These are phyloP conservation scores for Magnaporthales sp. DNA, from an alignment of 2,329 filamentous ascomycete genomes.

Conservation along the genomic window DNA sequence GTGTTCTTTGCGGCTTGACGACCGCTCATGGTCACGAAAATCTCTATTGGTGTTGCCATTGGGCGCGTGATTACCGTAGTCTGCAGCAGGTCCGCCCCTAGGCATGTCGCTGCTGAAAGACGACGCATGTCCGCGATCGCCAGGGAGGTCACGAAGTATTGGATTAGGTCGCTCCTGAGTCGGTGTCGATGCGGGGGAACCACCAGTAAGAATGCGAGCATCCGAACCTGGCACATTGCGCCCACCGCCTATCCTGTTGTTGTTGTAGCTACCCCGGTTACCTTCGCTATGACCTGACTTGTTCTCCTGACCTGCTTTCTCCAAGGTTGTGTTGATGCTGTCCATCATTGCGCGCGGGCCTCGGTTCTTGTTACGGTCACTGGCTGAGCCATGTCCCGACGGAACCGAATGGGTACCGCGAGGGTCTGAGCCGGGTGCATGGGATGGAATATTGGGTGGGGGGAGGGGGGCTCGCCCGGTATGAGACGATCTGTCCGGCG, in stretches of 20 bases:
- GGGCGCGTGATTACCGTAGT: conserved; percentile 26
- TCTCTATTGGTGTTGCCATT: conserved; percentile 16
- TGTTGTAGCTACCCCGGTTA: conserved; percentile 20
- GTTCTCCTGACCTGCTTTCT: conserved; percentile 4
- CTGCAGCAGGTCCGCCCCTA: conserved; percentile 17
- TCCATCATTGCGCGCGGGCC: conserved; percentile 42
- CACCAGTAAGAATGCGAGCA: conserved; percentile 46
- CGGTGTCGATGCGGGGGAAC: conserved; percentile 40
- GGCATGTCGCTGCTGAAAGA: conserved; percentile 6
- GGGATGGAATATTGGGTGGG: not conserved
- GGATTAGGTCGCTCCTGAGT: conserved; percentile 39
- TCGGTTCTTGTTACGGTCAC: conserved; percentile 27
- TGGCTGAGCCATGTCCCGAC: conserved; percentile 23
- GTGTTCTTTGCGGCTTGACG: conserved; percentile 30
- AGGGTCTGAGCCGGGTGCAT: not conserved
- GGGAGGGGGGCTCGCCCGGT: not conserved
- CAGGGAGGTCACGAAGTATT: conserved; percentile 22
- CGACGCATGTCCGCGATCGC: conserved; percentile 8
- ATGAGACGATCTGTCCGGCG: conserved; percentile 1
- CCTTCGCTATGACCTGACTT: not conserved
- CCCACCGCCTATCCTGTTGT: conserved; percentile 24
- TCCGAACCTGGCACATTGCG: conserved; percentile 44
- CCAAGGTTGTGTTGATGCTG: conserved; percentile 33
- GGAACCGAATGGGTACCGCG: conserved; percentile 11
- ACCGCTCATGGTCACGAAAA: conserved; percentile 24